These are phyloP conservation scores for Cladophialophora exuberans DNA, from an alignment of 2,329 filamentous ascomycete species.

Conservation along the genomic window DNA sequence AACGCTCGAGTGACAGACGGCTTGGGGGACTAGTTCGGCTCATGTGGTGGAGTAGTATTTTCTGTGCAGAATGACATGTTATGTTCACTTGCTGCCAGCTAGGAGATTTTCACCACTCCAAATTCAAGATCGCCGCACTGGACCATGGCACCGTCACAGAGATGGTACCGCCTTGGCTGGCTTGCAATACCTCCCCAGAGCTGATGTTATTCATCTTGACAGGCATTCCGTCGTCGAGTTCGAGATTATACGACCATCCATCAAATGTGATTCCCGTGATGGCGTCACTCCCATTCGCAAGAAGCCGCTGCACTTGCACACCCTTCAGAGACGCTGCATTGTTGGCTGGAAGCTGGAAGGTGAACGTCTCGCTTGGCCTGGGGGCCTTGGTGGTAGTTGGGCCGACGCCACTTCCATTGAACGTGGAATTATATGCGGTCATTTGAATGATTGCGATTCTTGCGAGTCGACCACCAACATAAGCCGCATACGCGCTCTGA, in stretches of 20 bases:
- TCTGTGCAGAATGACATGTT: no score
- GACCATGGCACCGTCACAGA: constrained; percentile 36
- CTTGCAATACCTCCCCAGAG: constrained; percentile 47
- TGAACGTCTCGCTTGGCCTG: constrained; percentile 33
- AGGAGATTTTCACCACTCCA: constrained; percentile 18
- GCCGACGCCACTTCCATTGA: constrained; percentile 36
- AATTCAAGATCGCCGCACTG: constrained; percentile 35
- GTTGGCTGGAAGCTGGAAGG: constrained; percentile 34
- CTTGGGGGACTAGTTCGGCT: no score
- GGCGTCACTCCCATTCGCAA: constrained; percentile 67
- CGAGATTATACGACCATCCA: constrained; percentile 64
- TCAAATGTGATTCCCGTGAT: constrained; percentile 65
- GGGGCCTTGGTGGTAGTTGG: neutral
- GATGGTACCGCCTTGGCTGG: constrained; percentile 41
- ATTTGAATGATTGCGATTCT: constrained; percentile 62
- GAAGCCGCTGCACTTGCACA: constrained; percentile 52
- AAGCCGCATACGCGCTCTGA: constrained; percentile 62
- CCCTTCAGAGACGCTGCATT: constrained; percentile 22
- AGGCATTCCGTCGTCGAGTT: constrained; percentile 58
- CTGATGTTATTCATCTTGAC: constrained; percentile 61
- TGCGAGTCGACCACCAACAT: constrained; percentile 48
- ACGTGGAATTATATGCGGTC: constrained; percentile 62
- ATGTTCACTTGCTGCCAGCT: no score
- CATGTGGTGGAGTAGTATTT: no score
- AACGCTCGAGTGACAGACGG: no score